Evolutionary conservation across 495 filamentous ascomycete species (phyloP).

Genomic region (Parathielavia appendiculata): DNA sequence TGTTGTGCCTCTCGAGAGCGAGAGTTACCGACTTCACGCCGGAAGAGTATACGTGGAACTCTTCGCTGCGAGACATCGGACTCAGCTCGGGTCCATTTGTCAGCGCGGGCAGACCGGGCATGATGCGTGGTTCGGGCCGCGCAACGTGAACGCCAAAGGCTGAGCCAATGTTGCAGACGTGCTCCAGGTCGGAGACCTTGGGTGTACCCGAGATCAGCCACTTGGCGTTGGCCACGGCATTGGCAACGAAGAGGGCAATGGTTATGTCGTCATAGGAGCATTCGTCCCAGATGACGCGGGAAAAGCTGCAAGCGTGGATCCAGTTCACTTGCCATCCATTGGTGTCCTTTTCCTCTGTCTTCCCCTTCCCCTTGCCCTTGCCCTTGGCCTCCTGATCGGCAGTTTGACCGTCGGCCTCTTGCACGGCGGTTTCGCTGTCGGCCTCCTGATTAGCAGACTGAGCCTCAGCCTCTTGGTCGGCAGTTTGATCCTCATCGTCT

Average conservation of each 20-base stretch:
- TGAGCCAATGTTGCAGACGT: slow-evolving; percentile 53
- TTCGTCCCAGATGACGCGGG: slow-evolving; percentile 64
- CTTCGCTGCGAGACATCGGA: slow-evolving; percentile 30
- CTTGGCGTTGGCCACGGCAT: slow-evolving; percentile 46
- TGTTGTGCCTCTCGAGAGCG: slow-evolving; percentile 29
- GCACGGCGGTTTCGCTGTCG: no score
- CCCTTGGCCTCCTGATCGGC: not conserved
- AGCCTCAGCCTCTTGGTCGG: no score
- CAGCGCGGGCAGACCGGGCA: slow-evolving; percentile 32
- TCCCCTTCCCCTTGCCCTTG: not conserved
- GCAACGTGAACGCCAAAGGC: slow-evolving; percentile 50
- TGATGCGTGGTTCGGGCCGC: slow-evolving; percentile 30
- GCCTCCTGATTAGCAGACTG: no score
- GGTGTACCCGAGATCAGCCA: slow-evolving; percentile 71
- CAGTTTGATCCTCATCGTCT: no score
- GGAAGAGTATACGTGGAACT: slow-evolving; percentile 25
- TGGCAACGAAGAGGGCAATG: slow-evolving; percentile 29
- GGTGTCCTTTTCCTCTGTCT: not conserved
- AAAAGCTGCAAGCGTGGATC: slow-evolving; percentile 57
- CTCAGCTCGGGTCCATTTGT: slow-evolving; percentile 28
- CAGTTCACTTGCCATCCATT: not conserved
- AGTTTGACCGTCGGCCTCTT: not conserved
- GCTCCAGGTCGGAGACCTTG: slow-evolving; percentile 50
- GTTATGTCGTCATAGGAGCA: slow-evolving; percentile 51
- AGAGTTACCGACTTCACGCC: slow-evolving; percentile 27